Percentiles rank a stretch among this genome's conserved stretches.
Evolutionary conservation across 192 early-diverging fungal genomes (phyloP).

Genomic region (Coemansia sp.): DNA sequence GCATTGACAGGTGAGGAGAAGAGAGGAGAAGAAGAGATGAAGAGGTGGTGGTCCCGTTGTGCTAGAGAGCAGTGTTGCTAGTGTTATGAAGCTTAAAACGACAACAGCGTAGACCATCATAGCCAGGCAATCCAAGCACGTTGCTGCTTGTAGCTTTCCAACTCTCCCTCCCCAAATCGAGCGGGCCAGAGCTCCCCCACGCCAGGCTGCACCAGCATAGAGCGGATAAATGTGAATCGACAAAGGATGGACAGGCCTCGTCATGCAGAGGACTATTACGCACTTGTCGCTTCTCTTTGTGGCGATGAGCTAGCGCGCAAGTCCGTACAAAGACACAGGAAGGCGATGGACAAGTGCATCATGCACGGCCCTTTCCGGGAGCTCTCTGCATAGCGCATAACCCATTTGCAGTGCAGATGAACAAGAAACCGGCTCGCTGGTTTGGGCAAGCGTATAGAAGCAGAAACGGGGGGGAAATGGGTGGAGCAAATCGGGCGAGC

Average conservation of each 20-base stretch:
- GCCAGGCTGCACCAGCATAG: neutral
- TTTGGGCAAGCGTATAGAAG: neutral
- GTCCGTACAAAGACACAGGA: neutral
- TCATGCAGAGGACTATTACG: neutral
- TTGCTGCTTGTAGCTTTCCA: too few relatives aligned
- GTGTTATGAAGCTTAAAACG: slow-evolving; percentile 2
- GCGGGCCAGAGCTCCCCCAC: neutral
- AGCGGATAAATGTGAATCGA: neutral
- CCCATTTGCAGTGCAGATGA: neutral
- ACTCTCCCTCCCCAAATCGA: slow-evolving; percentile 8
- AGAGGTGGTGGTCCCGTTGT: too few relatives aligned
- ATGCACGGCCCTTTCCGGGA: neutral
- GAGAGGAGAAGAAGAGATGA: neutral
- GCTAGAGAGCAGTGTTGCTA: neutral
- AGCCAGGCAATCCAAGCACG: neutral
- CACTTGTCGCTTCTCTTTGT: neutral
- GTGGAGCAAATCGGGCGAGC: neutral
- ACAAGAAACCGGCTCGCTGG: slow-evolving; percentile 1
- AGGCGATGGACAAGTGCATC: slow-evolving; percentile 1
- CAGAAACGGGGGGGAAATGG: neutral
- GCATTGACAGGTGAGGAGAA: neutral
- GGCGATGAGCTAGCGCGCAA: neutral
- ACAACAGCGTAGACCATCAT: neutral
- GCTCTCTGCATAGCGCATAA: neutral
- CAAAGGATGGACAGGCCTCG: neutral